Evolutionary conservation across 306 rosid species (phyloP), one percentile per base, ranked within the genome.

Genomic region (Casuarina equisetifolia): DNA sequence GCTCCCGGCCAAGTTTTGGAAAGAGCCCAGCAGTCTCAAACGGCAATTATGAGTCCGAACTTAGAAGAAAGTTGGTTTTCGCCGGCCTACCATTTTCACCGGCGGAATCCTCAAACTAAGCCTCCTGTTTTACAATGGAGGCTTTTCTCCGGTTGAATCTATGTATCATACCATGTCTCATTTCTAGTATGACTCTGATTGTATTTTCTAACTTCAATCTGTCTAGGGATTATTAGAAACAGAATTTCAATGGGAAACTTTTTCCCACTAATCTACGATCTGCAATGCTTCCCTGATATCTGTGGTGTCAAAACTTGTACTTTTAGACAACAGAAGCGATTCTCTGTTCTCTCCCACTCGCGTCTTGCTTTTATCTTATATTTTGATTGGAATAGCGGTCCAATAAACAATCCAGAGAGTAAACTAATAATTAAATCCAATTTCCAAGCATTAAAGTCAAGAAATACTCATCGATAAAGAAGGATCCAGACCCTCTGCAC

Each of bases 1-100:
- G 55, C 88, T 94, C 67, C 98, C 91, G 36, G 81, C 92, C 82
- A 90, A 86, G 91, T 90, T 94, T 89, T 80, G 89, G 91, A 90
- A 68, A 68, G 85, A 87, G 84, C 67, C 72, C 59, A 79, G 46
- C 78, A 83, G 81, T 76, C 55, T 10, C 48, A 45, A 70, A 20
- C 67, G 32, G 32, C 32, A 25, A 25, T 1, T 25, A 25, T 25
- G 32, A 25, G 32, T 25, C 32, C 32, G 32, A 25, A 25, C 32
- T 25, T 25, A 25, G 32, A 25, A 25, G 32, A 25, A 25, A 25
- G 32, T 25, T 25, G 32, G 32, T 25, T 25, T 43, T 79, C 81
- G 19, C 53, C 74, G 54, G 57, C 38, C 45, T 68, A 63, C 36
- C 74, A 54, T 62, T 75, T 78, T 63, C 40, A n/a, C 17, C 52